Base-by-base conservation (phyloP, 2,329 filamentous ascomycete genomes). In the Neoscytalidium dimidiatum region DNA sequence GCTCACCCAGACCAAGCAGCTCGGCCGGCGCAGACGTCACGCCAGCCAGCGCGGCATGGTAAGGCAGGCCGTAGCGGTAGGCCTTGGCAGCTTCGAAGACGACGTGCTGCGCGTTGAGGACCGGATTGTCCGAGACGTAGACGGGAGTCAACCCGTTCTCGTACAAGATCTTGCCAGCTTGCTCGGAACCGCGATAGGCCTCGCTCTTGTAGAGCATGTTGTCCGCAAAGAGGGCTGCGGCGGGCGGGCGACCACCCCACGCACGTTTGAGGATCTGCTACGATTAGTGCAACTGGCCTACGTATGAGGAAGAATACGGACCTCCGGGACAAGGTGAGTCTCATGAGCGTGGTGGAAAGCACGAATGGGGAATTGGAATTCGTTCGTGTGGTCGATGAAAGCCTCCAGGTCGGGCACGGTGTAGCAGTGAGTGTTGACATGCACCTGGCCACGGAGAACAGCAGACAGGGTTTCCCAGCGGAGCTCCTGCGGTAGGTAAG, bases 201-300 rank as follows among this genome's bases (percentile, higher is more conserved):
- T 91, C 89, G 1, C 84, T 81, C 76, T 91, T 90, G 82, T 90
- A 91, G 73, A 85, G 89, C 86, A 90, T 90, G 72, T 88, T 90
- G 71, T 91, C 88, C 9, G 89, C 88, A 69, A 91, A 91, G 3
- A 90, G 78, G n/a, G 85, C 88, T 17, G 75, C 78, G 9, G 78
- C 77, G 4, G 75, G 72, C n/a, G 73, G 71, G 1, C 61, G 61
- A 7, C 75, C 77, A 21, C 77, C 78, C 64, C 75, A 79, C 1
- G 75, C 75, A 19, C 76, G 67, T 66, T 79, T 79, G 44, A 80
- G 67, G 1, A 64, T 44, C 61, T 62, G 26, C 2, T 33, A 9
- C 1, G n/a, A 26, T 57, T 17, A 57, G 33, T 7, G 35, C 19
- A 14, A 33, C 19, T 17, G 6, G 4, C 7, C 14, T 19, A 38